phyloP scores from a whole-genome alignment of 148 eudicot genomes.

The Silene uniflora region DNA sequence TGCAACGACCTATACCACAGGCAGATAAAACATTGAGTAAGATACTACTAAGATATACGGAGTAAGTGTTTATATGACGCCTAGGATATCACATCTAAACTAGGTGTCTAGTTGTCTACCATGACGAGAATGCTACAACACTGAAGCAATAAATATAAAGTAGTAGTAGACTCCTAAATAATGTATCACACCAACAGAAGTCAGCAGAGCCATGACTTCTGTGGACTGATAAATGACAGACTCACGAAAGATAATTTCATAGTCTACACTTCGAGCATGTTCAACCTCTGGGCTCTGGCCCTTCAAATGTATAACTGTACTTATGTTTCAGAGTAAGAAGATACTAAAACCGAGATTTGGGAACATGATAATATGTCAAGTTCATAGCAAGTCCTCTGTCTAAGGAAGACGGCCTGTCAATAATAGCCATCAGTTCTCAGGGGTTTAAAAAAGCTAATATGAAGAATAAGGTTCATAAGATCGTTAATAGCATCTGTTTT shows the following conservation, averaged over 20 bases:
- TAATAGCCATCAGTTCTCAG: background rate
- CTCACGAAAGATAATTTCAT: background rate
- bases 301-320: background rate
- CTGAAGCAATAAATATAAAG: background rate
- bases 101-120: background rate
- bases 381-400: background rate
- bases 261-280: background rate
- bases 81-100: background rate
- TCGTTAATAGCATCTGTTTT: background rate
- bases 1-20: conserved; percentile 52
- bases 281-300: background rate
- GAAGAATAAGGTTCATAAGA: background rate
- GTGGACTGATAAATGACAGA: background rate
- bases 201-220: background rate
- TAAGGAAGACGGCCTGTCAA: background rate
- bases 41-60: no score
- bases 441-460: background rate
- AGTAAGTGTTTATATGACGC: background rate
- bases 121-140: background rate
- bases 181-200: conserved; percentile 3
- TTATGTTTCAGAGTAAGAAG: background rate
- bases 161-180: background rate
- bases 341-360: background rate
- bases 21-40: conserved; percentile 14
- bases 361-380: background rate